These are phyloP conservation scores for Coemansia sp. DNA, from an alignment of 192 early-diverging fungal species.

Conservation along the genomic window DNA sequence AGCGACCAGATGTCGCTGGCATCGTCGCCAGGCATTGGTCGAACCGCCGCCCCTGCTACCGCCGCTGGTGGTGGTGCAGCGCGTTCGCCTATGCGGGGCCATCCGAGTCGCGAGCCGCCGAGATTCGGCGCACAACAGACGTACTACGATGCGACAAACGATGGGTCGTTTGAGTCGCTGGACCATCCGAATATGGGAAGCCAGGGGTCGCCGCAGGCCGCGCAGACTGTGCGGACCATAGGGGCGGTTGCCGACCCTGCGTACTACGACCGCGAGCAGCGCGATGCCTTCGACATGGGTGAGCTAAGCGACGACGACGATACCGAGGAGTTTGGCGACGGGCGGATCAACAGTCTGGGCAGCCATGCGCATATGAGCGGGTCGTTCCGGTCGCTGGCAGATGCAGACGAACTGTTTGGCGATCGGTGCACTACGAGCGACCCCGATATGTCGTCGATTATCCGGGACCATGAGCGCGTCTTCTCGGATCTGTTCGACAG, in stretches of 20 bases:
- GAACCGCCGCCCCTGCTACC: not conserved
- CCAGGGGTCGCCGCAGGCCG: constrained; percentile 17
- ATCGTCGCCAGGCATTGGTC: not conserved
- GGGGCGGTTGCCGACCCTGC: not conserved
- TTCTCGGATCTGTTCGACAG: constrained; percentile 32
- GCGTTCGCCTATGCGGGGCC: not conserved
- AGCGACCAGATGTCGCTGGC: constrained; percentile 21
- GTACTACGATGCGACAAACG: not conserved
- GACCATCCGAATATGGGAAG: constrained; percentile 53
- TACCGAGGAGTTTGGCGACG: constrained; percentile 7
- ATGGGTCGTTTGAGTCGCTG: constrained; percentile 32
- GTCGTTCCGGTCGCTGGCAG: constrained; percentile 2
- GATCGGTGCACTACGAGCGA: constrained; percentile 21
- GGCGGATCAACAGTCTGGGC: constrained; percentile 25
- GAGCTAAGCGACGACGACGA: constrained; percentile 8
- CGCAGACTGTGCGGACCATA: not conserved
- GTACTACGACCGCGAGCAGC: not conserved
- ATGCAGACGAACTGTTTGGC: constrained; percentile 36
- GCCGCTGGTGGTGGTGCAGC: no score
- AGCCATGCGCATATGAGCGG: not conserved
- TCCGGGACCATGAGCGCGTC: constrained; percentile 43
- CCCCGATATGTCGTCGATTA: constrained; percentile 32
- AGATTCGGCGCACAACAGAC: not conserved
- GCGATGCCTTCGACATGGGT: constrained; percentile 1
- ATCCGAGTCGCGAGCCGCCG: not conserved